Percentiles rank a stretch among this genome's conserved stretches.
Conservation (phyloP, 192 early-diverging fungal genomes). For the Cetraspora pellucida region DNA sequence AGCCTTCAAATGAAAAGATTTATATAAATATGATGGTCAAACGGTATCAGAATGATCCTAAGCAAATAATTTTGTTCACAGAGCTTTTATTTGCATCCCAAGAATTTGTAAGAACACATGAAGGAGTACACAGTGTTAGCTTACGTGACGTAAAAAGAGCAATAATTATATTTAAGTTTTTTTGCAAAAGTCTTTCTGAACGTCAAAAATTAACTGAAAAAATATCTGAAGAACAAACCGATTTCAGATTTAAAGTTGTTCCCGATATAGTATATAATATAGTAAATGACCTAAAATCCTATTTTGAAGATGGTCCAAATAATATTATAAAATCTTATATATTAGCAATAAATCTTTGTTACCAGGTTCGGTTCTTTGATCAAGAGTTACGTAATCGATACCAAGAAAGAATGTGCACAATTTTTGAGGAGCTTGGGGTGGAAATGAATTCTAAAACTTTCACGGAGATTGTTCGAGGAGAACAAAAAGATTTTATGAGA, state of each 20-base stretch:
- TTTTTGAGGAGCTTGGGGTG: neutral
- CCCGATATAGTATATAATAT: too few relatives aligned
- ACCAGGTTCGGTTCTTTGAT: slow-evolving; percentile 5
- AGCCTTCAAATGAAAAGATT: slow-evolving; percentile 3
- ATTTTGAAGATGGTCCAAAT: neutral
- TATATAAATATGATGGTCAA: neutral
- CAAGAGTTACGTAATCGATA: neutral
- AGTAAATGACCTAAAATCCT: too few relatives aligned
- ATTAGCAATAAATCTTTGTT: neutral
- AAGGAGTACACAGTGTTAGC: slow-evolving; percentile 23
- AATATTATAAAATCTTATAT: neutral
- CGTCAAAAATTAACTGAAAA: neutral
- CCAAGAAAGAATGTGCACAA: slow-evolving; percentile 9
- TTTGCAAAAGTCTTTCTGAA: slow-evolving; percentile 11
- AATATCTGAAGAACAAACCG: neutral
- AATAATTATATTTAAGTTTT: neutral
- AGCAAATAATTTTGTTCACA: neutral
- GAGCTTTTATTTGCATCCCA: slow-evolving; percentile 34
- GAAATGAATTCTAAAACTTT: neutral
- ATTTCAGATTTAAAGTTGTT: too few relatives aligned
- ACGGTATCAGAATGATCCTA: neutral
- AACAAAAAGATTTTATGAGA: slow-evolving; percentile 27
- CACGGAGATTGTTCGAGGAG: slow-evolving; percentile 1
- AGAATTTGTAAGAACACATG: slow-evolving; percentile 24
- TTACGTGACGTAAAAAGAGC: slow-evolving; percentile 31